Base-by-base conservation (phyloP, 805 yeast species). In the Ogataea minuta region DNA sequence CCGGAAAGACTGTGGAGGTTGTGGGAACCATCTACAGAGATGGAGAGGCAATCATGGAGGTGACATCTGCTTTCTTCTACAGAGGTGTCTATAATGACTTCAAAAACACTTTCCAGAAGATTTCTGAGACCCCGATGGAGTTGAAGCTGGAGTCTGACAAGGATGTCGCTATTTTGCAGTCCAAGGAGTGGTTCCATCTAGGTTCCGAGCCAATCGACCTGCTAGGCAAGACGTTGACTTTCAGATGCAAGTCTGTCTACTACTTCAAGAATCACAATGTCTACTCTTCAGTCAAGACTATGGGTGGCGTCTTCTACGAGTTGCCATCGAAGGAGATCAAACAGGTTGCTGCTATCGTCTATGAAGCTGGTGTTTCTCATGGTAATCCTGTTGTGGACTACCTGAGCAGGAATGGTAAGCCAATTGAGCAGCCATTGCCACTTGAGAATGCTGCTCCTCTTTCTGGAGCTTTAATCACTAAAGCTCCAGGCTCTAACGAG, bases 381-480 rank as follows among this genome's bases (percentile, higher is more conserved):
- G 99, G 99, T 68, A 93, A 93, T 73, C 99, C 99, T 45, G 99
- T 93, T 39, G 77, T 86, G 49, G 98, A 93, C 63, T 93, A 89
- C 73, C 76, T 93, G 63, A 70, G 79, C 53, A 84, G 99, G 74
- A 79, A 86, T 62, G 99, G 98, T 60, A 76, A 81, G 45, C 81
- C 96, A 41, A 84, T 93, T 57, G 99, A 93, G 72, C 96, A 90
- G 71, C 95, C 96, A 44, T 75, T 91, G 46, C 72, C 78, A 59
- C 84, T 93, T 62, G 99, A 91, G 67, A 84, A 87, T 62, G 77
- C 86, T 39, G 90, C 91, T 57, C 95, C 96, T 56, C 76, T 93
- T 52, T 73, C 83, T 41, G 72, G 76, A 44, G 77, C 77, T 53
- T 72, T 78, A 53, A 65, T 75, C 30, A 72, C 83, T 5, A 86